Evolutionary conservation across 371 early-diverging fungal genomes (phyloP).

Genomic region (Rhizomucor miehei): DNA sequence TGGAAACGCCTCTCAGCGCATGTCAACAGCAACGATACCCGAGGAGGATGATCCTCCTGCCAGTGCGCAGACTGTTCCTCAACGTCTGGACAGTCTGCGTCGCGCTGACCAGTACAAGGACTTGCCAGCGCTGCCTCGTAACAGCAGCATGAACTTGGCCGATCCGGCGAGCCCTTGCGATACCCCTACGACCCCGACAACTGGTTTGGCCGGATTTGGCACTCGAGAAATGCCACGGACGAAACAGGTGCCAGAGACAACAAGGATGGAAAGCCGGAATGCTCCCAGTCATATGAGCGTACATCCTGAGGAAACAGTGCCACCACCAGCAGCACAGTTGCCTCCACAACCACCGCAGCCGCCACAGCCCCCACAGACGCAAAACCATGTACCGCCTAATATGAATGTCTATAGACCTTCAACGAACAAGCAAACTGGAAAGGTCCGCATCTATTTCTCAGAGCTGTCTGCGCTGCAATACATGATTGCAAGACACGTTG

Average conservation of each 20-base stretch:
- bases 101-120: slow-evolving; percentile 21
- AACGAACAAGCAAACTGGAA: slow-evolving; percentile 12
- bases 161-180: no score
- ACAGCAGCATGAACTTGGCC: no score
- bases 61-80: slow-evolving; percentile 26
- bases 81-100: slow-evolving; percentile 10
- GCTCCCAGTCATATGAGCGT: background rate
- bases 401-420: background rate
- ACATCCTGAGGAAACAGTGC: background rate
- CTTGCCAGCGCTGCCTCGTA: slow-evolving; percentile 16
- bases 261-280: background rate
- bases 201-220: no score
- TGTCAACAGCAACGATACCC: slow-evolving; percentile 5
- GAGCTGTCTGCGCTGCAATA: slow-evolving; percentile 85
- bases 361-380: background rate
- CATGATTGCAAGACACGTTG: slow-evolving; percentile 85
- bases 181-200: no score
- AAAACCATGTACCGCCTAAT: background rate
- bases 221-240: background rate
- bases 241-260: background rate
- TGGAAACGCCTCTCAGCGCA: slow-evolving; percentile 18
- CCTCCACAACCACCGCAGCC: background rate
- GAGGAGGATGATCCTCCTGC: slow-evolving; percentile 6
- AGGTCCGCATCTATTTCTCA: slow-evolving; percentile 56
- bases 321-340: background rate